Conservation (phyloP, 768 basidiomycete genomes). For the Hortiboletus flavorubellus region DNA sequence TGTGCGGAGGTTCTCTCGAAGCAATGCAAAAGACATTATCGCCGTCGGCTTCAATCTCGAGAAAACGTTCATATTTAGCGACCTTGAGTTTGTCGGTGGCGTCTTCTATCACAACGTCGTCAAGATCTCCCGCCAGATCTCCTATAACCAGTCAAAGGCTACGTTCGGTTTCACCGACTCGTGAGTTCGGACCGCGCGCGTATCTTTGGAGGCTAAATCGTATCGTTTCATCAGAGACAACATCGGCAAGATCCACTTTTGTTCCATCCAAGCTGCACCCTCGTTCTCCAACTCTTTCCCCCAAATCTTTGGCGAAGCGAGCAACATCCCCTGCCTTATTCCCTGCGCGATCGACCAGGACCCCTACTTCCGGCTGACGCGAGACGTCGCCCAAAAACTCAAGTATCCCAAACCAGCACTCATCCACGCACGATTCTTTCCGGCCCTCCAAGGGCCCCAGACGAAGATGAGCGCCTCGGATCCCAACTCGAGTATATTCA, state of each 20-base stretch:
- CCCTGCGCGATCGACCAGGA: conserved; percentile 99
- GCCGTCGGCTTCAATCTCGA: conserved; percentile 90
- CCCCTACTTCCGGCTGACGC: conserved; percentile 95
- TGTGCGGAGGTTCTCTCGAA: conserved; percentile 72
- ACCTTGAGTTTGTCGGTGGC: conserved; percentile 88
- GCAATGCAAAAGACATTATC: conserved; percentile 95
- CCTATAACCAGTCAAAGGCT: conserved; percentile 88
- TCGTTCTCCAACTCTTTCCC: conserved; percentile 99
- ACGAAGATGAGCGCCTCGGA: conserved; percentile 99
- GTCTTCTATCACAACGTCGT: conserved; percentile 93
- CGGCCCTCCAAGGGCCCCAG: conserved; percentile 95
- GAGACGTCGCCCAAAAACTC: conserved; percentile 90
- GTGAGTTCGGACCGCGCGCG: conserved; percentile 45
- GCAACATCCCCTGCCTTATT: conserved; percentile 88
- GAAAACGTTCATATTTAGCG: conserved; percentile 96
- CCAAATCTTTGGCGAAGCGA: conserved; percentile 84
- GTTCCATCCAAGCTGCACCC: conserved; percentile 91
- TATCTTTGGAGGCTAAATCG: neutral
- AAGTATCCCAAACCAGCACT: conserved; percentile 95
- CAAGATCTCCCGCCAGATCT: conserved; percentile 88
- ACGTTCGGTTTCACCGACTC: conserved; percentile 97
- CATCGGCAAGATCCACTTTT: conserved; percentile 97
- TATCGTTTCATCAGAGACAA: conserved; percentile 68
- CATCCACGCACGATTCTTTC: conserved; percentile 96
- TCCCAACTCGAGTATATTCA: conserved; percentile 89